Percentiles rank a stretch among this genome's conserved stretches.
Conservation (phyloP, 495 filamentous ascomycete genomes). For the Tuber calosporum region DNA sequence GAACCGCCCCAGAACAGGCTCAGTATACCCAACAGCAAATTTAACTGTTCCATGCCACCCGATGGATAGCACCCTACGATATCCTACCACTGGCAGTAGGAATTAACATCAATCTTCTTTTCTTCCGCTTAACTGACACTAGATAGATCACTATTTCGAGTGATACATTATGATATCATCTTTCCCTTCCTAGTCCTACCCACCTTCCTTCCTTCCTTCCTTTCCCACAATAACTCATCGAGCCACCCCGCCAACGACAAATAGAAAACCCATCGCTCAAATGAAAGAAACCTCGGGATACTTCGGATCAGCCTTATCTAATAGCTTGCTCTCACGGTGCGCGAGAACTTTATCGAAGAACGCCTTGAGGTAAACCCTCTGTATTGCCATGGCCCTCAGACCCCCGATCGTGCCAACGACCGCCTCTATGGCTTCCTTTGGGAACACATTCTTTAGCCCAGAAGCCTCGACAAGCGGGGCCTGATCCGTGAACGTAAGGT, state of each 20-base stretch:
- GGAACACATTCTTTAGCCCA: constrained; percentile 24
- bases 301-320: constrained; percentile 21
- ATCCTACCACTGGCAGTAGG: neutral
- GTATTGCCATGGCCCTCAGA: constrained; percentile 20
- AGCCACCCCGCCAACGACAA: neutral
- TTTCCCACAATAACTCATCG: neutral
- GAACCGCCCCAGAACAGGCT: neutral
- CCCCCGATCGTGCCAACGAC: constrained; percentile 35
- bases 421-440: constrained; percentile 19
- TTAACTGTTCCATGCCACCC: neutral
- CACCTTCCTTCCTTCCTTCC: neutral
- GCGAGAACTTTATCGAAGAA: constrained; percentile 42
- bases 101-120: neutral
- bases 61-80: neutral
- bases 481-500: constrained; percentile 43
- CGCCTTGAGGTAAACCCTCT: constrained; percentile 37
- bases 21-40: neutral
- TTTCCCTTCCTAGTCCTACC: neutral
- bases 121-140: neutral
- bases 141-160: neutral
- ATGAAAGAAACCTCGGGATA: constrained; percentile 38
- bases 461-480: constrained; percentile 28
- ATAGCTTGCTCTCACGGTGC: constrained; percentile 13
- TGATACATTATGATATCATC: neutral
- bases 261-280: neutral